Conservation (phyloP, 805 yeast genomes). For the Saturnispora zaruensis region DNA sequence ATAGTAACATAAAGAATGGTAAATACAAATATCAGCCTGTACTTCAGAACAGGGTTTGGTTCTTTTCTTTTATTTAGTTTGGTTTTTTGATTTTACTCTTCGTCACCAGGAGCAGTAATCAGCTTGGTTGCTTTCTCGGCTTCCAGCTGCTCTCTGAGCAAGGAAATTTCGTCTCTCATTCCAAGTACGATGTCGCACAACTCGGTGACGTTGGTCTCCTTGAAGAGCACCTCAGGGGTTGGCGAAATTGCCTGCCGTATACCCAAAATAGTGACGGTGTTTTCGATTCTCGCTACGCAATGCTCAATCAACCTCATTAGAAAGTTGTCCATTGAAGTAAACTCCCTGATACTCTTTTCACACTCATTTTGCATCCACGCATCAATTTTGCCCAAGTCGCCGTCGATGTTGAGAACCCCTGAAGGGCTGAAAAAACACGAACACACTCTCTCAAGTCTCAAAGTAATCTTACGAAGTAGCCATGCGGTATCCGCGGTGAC, state of each 20-base stretch:
- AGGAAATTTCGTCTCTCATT: slow-evolving; percentile 8
- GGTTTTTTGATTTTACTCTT: not conserved
- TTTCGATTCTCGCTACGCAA: slow-evolving; percentile 61
- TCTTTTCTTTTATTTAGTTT: too few species aligned
- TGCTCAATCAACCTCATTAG: slow-evolving; percentile 52
- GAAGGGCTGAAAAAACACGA: slow-evolving; percentile 40
- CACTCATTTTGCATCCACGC: slow-evolving; percentile 16
- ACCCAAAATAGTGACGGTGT: slow-evolving; percentile 38
- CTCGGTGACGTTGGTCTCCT: not conserved
- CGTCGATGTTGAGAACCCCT: slow-evolving; percentile 20
- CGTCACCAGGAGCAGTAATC: not conserved
- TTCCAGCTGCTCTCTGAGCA: not conserved
- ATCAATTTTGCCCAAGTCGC: slow-evolving; percentile 7
- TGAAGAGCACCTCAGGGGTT: not conserved
- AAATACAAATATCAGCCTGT: too few species aligned
- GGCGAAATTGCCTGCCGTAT: slow-evolving; percentile 25
- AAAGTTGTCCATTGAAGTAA: slow-evolving; percentile 30
- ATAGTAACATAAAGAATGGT: too few species aligned
- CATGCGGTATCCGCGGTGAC: slow-evolving; percentile 24
- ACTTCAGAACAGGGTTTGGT: too few species aligned
- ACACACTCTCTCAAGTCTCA: slow-evolving; percentile 51
- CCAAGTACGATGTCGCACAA: slow-evolving; percentile 7
- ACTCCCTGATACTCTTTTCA: slow-evolving; percentile 13
- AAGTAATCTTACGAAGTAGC: slow-evolving; percentile 43
- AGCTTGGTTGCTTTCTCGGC: not conserved